Conservation (phyloP, 805 yeast genomes). For the Nakazawaea ambrosiae region DNA sequence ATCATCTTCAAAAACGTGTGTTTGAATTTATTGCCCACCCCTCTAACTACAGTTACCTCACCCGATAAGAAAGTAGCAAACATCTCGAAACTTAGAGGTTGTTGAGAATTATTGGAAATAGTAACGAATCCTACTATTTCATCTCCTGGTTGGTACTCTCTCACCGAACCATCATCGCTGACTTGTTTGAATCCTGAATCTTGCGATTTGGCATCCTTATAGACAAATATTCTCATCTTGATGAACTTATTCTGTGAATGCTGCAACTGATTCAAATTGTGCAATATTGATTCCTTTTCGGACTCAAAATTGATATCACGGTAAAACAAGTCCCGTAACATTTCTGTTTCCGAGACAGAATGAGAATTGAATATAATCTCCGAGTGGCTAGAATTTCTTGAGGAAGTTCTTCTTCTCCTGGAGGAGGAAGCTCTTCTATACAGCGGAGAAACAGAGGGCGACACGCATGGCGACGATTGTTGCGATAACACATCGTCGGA, state of each 20-base stretch:
- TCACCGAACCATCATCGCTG: constrained; percentile 5
- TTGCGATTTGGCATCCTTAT: constrained; percentile 1
- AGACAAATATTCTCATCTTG: constrained; percentile 10
- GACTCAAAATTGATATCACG: constrained; percentile 9
- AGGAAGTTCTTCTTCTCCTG: constrained; percentile 3
- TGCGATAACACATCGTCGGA: no score
- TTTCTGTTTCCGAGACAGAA: constrained; percentile 9
- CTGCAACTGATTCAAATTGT: constrained; percentile 9
- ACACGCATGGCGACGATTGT: no score
- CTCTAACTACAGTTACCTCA: constrained; percentile 9
- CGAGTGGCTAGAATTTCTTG: constrained; percentile 4
- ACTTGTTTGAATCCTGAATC: constrained; percentile 3
- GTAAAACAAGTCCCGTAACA: constrained; percentile 6
- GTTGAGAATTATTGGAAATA: constrained; percentile 4
- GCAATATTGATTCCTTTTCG: constrained; percentile 11
- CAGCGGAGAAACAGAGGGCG: no score
- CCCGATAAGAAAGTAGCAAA: constrained; percentile 11
- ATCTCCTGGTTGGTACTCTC: constrained; percentile 12
- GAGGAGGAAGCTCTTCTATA: not conserved
- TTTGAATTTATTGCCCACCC: constrained; percentile 8
- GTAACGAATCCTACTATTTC: constrained; percentile 11
- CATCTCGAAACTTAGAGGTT: constrained; percentile 8
- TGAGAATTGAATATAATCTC: no score
- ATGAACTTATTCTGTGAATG: constrained; percentile 11
- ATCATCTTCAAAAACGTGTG: constrained; percentile 13